Evolutionary conservation across 208 protist genomes (phyloP).

Genomic region (Herpetomonas muscarum): DNA sequence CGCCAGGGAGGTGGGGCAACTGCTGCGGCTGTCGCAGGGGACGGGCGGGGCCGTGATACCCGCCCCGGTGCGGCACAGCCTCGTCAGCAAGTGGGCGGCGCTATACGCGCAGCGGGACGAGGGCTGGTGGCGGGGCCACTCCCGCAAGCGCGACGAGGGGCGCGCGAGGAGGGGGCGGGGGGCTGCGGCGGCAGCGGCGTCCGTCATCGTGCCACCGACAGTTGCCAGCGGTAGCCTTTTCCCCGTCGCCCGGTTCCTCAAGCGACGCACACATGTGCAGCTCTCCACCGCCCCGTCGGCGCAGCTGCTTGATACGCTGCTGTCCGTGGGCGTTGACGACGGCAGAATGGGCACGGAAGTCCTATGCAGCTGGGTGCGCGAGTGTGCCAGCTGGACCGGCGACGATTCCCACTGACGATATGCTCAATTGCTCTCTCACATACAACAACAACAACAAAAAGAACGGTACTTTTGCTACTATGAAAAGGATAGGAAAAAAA

Average conservation of each 20-base stretch:
- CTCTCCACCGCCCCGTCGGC: conserved; percentile 1
- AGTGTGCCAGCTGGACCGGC: no score
- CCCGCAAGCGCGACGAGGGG: neutral
- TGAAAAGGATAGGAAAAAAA: neutral
- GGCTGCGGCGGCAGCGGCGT: neutral
- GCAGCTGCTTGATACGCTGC: conserved; percentile 4
- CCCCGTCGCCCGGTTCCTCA: conserved; percentile 17
- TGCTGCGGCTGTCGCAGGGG: conserved; percentile 7
- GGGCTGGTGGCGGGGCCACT: conserved; percentile 12
- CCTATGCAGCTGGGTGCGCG: no score
- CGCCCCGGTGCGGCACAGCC: conserved; percentile 20
- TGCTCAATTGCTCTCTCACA: no score
- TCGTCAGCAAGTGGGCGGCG: conserved; percentile 28
- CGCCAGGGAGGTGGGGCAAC: conserved; percentile 32
- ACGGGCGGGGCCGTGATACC: conserved; percentile 1
- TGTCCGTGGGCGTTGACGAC: no score
- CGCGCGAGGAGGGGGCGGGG: no score
- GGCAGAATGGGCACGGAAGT: no score
- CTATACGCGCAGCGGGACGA: conserved; percentile 30
- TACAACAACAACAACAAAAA: conserved; percentile 3
- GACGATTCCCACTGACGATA: no score
- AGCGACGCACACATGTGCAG: conserved; percentile 7
- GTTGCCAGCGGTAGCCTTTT: neutral
- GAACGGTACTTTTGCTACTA: neutral
- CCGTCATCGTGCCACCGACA: neutral